These are phyloP conservation scores for Stentor coeruleus DNA, from an alignment of 73 alveolate species.

Conservation along the genomic window DNA sequence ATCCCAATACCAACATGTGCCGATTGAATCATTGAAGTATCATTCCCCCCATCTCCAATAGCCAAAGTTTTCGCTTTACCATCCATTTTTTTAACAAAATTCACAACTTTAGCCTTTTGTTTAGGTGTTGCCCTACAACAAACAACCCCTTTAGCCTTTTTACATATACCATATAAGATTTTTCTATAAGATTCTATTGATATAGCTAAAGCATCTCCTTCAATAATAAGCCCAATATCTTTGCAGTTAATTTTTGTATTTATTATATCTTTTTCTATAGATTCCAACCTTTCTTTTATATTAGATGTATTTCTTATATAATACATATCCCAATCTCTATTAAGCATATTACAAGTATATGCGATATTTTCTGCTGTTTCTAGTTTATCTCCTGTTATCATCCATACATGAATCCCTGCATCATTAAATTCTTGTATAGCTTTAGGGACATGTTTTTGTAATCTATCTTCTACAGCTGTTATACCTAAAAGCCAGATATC, in stretches of 20 bases:
- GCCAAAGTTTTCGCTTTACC: constrained; percentile 72
- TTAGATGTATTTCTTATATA: constrained; percentile 6
- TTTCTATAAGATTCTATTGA: constrained; percentile 9
- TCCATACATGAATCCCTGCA: constrained; percentile 96
- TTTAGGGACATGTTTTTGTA: constrained; percentile 92
- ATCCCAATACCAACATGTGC: constrained; percentile 95
- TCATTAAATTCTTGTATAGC: constrained; percentile 81
- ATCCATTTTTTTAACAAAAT: constrained; percentile 63
- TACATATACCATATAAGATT: constrained; percentile 29
- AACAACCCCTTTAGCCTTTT: constrained; percentile 66
- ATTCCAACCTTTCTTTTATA: constrained; percentile 8
- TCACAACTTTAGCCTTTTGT: constrained; percentile 91
- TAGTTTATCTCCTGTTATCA: constrained; percentile 98
- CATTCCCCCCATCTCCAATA: constrained; percentile 95
- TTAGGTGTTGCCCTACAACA: constrained; percentile 95
- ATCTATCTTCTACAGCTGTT: constrained; percentile 95
- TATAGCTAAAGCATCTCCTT: constrained; percentile 42
- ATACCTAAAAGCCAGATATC: constrained; percentile 78
- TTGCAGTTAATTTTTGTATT: constrained; percentile 15
- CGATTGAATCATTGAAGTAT: constrained; percentile 87
- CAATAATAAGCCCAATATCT: constrained; percentile 33
- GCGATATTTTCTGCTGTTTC: constrained; percentile 98
- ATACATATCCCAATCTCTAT: constrained; percentile 52
- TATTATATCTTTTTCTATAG: constrained; percentile 18
- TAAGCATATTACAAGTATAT: constrained; percentile 73